Evolutionary conservation across 1,284 basidiomycete genomes (phyloP).

Genomic region (Tylopilus orsonianus): DNA sequence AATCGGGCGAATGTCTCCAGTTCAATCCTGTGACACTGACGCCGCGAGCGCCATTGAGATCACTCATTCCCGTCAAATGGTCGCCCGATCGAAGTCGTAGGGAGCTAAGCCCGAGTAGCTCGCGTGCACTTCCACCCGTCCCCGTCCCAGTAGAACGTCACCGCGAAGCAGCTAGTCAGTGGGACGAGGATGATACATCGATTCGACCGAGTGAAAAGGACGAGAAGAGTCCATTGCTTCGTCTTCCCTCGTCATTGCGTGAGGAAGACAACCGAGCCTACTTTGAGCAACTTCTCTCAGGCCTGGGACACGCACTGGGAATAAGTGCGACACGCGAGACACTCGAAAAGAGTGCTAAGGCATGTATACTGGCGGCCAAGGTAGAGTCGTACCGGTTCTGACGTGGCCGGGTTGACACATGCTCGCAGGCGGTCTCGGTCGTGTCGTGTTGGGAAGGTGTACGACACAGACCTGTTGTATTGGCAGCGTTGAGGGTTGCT

Average conservation of each 20-base stretch:
- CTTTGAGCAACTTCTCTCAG: constrained; percentile 2
- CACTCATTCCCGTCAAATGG: constrained; percentile 27
- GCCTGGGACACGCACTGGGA: constrained; percentile 13
- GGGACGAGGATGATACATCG: neutral
- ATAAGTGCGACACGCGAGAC: constrained; percentile 17
- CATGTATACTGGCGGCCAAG: constrained; percentile 47
- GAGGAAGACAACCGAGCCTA: neutral
- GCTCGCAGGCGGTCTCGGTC: constrained; percentile 28
- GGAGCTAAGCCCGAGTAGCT: constrained; percentile 10
- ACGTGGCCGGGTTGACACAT: constrained; percentile 30
- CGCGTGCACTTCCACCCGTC: constrained; percentile 24
- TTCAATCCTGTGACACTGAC: constrained; percentile 22
- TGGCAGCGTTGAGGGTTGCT: constrained; percentile 35
- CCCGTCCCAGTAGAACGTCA: constrained; percentile 3
- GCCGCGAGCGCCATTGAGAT: constrained; percentile 12
- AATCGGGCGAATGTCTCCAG: constrained; percentile 10
- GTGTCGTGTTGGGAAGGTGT: constrained; percentile 22
- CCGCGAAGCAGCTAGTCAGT: constrained; percentile 2
- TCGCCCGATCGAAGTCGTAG: constrained; percentile 13
- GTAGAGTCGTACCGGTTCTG: constrained; percentile 31
- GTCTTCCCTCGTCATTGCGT: constrained; percentile 13
- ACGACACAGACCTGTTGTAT: constrained; percentile 30
- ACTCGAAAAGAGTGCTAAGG: constrained; percentile 38
- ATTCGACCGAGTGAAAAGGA: neutral
- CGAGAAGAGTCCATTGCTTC: constrained; percentile 17